Base-by-base conservation (phyloP, 495 filamentous ascomycete species). In the Aspergillus ellipticus region DNA sequence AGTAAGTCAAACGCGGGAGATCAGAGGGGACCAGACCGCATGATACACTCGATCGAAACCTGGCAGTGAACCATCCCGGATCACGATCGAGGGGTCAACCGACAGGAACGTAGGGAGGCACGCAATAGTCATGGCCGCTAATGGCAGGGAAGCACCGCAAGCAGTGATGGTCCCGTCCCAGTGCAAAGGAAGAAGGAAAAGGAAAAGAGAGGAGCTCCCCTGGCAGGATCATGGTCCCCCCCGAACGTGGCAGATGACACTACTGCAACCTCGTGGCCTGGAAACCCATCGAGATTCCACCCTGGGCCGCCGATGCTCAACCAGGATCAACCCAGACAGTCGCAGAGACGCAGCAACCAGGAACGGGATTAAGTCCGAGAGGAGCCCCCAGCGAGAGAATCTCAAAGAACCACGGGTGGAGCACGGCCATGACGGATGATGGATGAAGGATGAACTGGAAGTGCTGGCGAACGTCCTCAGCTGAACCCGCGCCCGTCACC, bases 401-500 rank as follows among this genome's bases (percentile, higher is more conserved):
- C 35, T 39, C n/a, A 39, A 39, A 13, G 13, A 13, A 13, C 35
- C 10, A 39, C 10, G 35, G n/a, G 5, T 39, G n/a, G n/a, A n/a
- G n/a, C n/a, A n/a, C n/a, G n/a, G n/a, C n/a, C n/a, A n/a, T n/a
- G n/a, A n/a, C n/a, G n/a, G n/a, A n/a, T n/a, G n/a, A n/a, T n/a
- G n/a, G n/a, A n/a, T n/a, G n/a, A n/a, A n/a, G n/a, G n/a, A n/a
- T n/a, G n/a, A n/a, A n/a, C n/a, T n/a, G n/a, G n/a, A n/a, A n/a
- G n/a, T n/a, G n/a, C 13, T 21, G 20, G 9, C 33, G 33, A 42
- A 52, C 55, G 22, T 46, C 20, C 58, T 55, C 62, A 65, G 62
- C 62, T 65, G 62, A 65, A 61, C 47, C 49, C 35, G 22, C 55
- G 35, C 46, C 51, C 21, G 29, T 6, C 41, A 16, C 29, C 35